A percentile compares a stretch with the other conserved stretches of the same genome.
phyloP scores from a whole-genome alignment of 2,329 filamentous ascomycete species.

The Colletotrichum sp. region DNA sequence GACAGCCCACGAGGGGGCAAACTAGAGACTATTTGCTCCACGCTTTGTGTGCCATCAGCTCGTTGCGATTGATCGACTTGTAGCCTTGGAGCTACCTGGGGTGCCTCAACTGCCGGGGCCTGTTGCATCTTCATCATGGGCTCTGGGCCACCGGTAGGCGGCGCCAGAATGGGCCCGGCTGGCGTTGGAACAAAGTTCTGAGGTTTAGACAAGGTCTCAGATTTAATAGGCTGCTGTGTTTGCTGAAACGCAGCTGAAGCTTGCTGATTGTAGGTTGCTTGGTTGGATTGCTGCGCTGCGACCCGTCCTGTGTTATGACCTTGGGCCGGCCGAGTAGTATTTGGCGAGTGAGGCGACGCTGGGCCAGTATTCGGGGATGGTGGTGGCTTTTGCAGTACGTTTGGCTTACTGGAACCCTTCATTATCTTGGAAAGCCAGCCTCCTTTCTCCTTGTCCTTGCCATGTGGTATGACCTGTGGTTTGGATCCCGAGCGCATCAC shows the following conservation, averaged over 20 bases:
- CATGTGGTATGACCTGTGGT: background rate
- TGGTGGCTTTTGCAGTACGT: slow-evolving; percentile 11
- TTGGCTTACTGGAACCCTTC: slow-evolving; percentile 6
- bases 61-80: background rate
- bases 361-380: background rate
- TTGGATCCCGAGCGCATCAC: background rate
- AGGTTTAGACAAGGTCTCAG: background rate
- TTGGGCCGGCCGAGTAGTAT: background rate
- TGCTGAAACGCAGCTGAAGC: background rate
- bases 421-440: slow-evolving; percentile 23
- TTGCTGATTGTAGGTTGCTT: background rate
- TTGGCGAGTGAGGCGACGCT: background rate
- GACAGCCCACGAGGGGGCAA: background rate
- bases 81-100: background rate
- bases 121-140: background rate
- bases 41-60: background rate
- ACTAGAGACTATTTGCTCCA: background rate
- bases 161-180: background rate
- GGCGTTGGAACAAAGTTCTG: background rate
- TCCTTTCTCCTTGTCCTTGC: slow-evolving; percentile 17
- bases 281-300: background rate
- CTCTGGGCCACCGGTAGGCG: background rate
- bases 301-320: background rate
- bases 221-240: background rate
- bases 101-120: background rate